phyloP scores from a whole-genome alignment of 2,329 filamentous ascomycete species.

The Alternaria arborescens region DNA sequence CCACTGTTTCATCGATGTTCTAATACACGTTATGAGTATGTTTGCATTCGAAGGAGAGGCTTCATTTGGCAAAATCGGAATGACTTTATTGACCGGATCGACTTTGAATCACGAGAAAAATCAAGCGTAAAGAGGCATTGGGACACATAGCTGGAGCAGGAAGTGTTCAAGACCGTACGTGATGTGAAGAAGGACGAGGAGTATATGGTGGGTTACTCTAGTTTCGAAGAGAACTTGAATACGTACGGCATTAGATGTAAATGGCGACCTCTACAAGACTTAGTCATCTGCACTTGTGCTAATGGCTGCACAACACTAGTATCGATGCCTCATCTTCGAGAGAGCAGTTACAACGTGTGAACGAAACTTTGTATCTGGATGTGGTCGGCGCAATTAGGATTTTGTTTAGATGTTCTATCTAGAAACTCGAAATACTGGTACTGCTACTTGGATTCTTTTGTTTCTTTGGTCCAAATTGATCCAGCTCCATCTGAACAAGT shows the following conservation, averaged over 20 bases:
- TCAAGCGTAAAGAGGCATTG: not conserved
- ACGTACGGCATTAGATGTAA: not conserved
- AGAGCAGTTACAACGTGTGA: accelerated
- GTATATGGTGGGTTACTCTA: not conserved
- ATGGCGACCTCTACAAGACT: not conserved
- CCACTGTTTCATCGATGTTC: too few relatives aligned
- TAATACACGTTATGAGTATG: too few relatives aligned
- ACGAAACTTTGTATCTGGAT: too few relatives aligned
- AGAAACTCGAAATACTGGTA: constrained; percentile 23
- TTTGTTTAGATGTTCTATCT: not conserved
- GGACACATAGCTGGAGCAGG: not conserved
- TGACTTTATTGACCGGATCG: not conserved
- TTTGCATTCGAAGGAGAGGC: too few relatives aligned
- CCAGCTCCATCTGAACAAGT: constrained; percentile 16
- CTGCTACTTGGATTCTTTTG: constrained; percentile 9
- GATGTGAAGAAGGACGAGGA: not conserved
- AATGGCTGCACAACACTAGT: not conserved
- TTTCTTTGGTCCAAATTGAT: constrained; percentile 11
- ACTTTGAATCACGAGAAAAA: not conserved
- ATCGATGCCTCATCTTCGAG: not conserved
- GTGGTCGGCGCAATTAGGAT: not conserved
- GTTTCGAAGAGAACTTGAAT: not conserved
- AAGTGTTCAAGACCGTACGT: not conserved
- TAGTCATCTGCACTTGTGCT: too few relatives aligned
- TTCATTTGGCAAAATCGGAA: too few relatives aligned